Evolutionary conservation across 1,284 basidiomycete species (phyloP), one percentile per base, ranked within the genome.

Genomic region (Prillingera fragicola): DNA sequence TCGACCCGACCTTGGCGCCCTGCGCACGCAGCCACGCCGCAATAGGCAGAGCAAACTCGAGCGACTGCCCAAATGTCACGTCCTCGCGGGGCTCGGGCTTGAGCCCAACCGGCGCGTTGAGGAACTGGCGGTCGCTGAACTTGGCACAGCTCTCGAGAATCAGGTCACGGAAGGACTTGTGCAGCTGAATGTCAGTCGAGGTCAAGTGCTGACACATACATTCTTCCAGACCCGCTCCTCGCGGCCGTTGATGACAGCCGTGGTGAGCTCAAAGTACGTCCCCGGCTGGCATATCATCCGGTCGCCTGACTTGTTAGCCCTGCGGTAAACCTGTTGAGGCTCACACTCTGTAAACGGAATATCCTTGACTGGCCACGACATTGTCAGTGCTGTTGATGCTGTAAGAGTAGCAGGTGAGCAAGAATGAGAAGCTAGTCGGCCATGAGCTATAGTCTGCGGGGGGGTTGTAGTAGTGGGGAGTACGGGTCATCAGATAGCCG

Each of bases 191-290:
- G 32, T 32, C 15, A 32, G 34, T 17, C 12, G 33, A 3, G 8
- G 25, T 8, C 24, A 8, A 9, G 4, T 2, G 3, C 8, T 14
- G 12, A 10, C 3, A 17, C 62, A 38, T 33, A 67, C 67, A 48
- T 63, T 53, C 53, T 67, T 69, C 65, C 65, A 69, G 15, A 50
- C 41, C 24, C 59, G 44, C n/a, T 45, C 5, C 52, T 43, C 14
- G 26, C 52, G 43, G 10, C 63, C 67, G 26, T 57, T 19, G 4
- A 67, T 43, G 1, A 42, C 23, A 13, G 50, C 37, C 28, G 52
- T 47, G 45, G 63, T 60, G 44, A 64, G 56, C 56, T 69, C 67
- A 35, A 67, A 49, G 12, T 55, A 43, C 14, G 55, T 46, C 7
- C 67, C 67, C 4, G 57, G 57, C n/a, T 55, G 41, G 22, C 63